These are phyloP conservation scores for Psilocybe subaeruginosa DNA, from an alignment of 768 basidiomycete species.

Conservation along the genomic window DNA sequence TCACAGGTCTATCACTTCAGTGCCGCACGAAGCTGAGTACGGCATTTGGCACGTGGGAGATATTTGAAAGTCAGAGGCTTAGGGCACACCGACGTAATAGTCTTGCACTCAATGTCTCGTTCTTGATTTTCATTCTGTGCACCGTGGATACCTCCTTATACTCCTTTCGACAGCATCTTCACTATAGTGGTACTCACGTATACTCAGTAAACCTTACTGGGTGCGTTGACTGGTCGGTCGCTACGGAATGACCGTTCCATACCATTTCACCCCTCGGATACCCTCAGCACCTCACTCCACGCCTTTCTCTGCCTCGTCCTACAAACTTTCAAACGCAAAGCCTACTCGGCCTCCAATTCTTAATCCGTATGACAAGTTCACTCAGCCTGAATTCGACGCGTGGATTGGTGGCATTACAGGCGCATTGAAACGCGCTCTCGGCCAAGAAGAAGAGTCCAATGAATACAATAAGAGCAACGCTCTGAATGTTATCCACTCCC, in stretches of 20 bases:
- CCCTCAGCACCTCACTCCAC: constrained; percentile 28
- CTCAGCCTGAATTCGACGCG: constrained; percentile 67
- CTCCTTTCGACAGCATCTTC: not conserved
- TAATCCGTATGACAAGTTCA: constrained; percentile 78
- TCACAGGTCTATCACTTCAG: too few relatives aligned
- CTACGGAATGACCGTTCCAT: constrained; percentile 22
- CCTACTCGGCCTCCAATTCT: constrained; percentile 51
- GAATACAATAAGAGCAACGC: constrained; percentile 3
- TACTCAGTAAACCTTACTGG: not conserved
- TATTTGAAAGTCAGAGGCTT: not conserved
- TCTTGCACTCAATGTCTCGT: not conserved
- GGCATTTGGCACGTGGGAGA: not conserved
- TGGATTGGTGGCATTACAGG: constrained; percentile 70
- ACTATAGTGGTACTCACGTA: not conserved
- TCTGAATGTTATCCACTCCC: constrained; percentile 2
- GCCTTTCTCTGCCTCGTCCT: constrained; percentile 18
- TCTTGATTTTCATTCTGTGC: not conserved
- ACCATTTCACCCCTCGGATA: constrained; percentile 22
- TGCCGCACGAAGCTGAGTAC: too few relatives aligned
- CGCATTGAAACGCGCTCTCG: constrained; percentile 59
- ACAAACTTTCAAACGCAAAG: constrained; percentile 19
- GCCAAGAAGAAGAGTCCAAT: constrained; percentile 39
- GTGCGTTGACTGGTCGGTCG: not conserved
- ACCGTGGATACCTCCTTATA: not conserved
- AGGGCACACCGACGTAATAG: not conserved